These are phyloP conservation scores for Ophiostoma tasmaniense DNA, from an alignment of 2,329 filamentous ascomycete species.

Conservation along the genomic window DNA sequence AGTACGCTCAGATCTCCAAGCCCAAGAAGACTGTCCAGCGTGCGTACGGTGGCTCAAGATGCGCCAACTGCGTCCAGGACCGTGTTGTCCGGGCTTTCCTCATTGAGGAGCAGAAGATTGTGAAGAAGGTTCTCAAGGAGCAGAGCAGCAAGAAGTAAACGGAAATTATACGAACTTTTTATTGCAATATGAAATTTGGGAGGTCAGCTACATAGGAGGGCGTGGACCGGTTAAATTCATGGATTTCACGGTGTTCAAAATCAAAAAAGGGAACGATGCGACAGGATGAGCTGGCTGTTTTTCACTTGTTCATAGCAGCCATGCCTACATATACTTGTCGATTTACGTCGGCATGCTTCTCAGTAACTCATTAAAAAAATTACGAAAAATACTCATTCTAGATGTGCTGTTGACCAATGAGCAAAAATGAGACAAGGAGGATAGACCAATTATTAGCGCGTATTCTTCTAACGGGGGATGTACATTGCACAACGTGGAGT, in stretches of 20 bases:
- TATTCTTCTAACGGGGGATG: not conserved
- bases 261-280: constrained; percentile 9
- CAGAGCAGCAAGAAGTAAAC: constrained; percentile 39
- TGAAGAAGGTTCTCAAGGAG: constrained; percentile 99
- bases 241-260: constrained; percentile 15
- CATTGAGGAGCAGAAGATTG: constrained; percentile 99
- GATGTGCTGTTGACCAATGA: not conserved
- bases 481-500: not conserved
- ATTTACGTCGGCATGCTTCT: constrained; percentile 3
- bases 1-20: constrained; percentile 95
- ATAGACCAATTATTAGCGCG: too few species aligned
- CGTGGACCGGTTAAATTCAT: constrained; percentile 7
- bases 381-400: constrained; percentile 8
- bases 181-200: constrained; percentile 11
- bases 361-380: constrained; percentile 13
- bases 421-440: too few species aligned
- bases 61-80: constrained; percentile 97
- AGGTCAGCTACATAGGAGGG: constrained; percentile 4
- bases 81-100: constrained; percentile 96
- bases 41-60: constrained; percentile 96
- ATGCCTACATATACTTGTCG: constrained; percentile 9
- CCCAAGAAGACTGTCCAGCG: constrained; percentile 99
- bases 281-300: constrained; percentile 11
- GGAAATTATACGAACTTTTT: not conserved
- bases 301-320: constrained; percentile 6